Evolutionary conservation across 106 monocot genomes (phyloP), one percentile per base, ranked within the genome.

Genomic region (Phalaenopsis equestris): DNA sequence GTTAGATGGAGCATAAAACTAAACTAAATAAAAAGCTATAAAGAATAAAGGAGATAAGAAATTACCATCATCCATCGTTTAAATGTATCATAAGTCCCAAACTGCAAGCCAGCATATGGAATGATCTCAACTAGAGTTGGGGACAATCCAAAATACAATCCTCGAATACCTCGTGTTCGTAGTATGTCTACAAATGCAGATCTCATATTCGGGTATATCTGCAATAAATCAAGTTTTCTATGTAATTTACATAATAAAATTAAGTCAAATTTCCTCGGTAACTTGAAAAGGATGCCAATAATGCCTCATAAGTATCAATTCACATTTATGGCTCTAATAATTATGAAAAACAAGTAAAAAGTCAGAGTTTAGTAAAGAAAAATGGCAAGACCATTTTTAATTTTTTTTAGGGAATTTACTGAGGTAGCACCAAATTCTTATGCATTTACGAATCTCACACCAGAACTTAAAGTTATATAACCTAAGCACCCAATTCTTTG

Each of bases 21-120:
- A 30, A 30, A 30, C 30, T 30, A 74, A 36, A 70, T 30, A 70
- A 70, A 0, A 39, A 70, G 24, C 24, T 12, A 41, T 72, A 74
- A 74, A 7, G 10, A 39, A 42, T 38, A 41, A 41, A 48, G 18
- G 61, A 75, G 23, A 57, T 42, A 43, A 57, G 21, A 68, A 36
- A 79, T 75, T 92, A 97, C 97, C 93, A 99, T 89, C 84, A 93
- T 86, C 94, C 93, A 99, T 42, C 95, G 83, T 79, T 99, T 99
- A 80, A 93, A 94, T 23, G 95, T 95, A 78, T 99, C 99, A 56
- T 95, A 99, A 46, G 95, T 90, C 3, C 99, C 99, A 90, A 99
- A 95, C 68, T 99, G 99, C 75, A 99, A 76, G 45, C 99, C 99
- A 46, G 99, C 99, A 86, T 99, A 99, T 42, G 99, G 99, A 86